These are phyloP conservation scores for Sphagnum contortum DNA, from an alignment of 225 moss, liverwort and hornwort species.

Conservation along the genomic window DNA sequence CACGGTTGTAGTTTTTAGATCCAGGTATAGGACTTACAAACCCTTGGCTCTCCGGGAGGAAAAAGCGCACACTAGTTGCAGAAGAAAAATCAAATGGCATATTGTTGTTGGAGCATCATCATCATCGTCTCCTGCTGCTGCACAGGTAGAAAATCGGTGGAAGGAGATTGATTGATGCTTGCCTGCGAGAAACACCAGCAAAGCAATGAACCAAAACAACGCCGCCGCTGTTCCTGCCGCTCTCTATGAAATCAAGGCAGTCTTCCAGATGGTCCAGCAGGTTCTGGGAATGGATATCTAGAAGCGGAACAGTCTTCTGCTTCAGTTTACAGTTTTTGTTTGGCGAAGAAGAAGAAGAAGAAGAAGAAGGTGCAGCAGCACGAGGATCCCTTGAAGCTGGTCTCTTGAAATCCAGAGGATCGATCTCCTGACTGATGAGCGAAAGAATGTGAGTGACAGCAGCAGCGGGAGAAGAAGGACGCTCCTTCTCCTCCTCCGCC, in stretches of 20 bases:
- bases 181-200: conserved; percentile 94
- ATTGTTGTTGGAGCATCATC: too few relatives aligned
- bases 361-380: conserved; percentile 11
- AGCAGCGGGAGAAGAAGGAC: conserved; percentile 5
- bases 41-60: too few relatives aligned
- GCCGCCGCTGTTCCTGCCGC: conserved; percentile 49
- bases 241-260: conserved; percentile 71
- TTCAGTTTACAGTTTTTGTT: conserved; percentile 10
- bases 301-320: conserved; percentile 61
- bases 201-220: conserved; percentile 87
- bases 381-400: conserved; percentile 14
- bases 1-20: too few relatives aligned
- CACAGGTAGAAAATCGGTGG: too few relatives aligned
- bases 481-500: not conserved
- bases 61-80: too few relatives aligned
- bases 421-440: conserved; percentile 51
- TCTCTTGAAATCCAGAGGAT: conserved; percentile 35
- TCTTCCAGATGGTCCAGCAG: conserved; percentile 81
- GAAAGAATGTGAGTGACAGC: conserved; percentile 80
- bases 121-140: too few relatives aligned
- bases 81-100: too few relatives aligned
- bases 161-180: conserved; percentile 9
- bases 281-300: conserved; percentile 89
- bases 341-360: too few relatives aligned
- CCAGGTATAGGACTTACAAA: too few relatives aligned